These are phyloP conservation scores for Termitomyces sp. DNA, from an alignment of 768 basidiomycete species.

Conservation along the genomic window DNA sequence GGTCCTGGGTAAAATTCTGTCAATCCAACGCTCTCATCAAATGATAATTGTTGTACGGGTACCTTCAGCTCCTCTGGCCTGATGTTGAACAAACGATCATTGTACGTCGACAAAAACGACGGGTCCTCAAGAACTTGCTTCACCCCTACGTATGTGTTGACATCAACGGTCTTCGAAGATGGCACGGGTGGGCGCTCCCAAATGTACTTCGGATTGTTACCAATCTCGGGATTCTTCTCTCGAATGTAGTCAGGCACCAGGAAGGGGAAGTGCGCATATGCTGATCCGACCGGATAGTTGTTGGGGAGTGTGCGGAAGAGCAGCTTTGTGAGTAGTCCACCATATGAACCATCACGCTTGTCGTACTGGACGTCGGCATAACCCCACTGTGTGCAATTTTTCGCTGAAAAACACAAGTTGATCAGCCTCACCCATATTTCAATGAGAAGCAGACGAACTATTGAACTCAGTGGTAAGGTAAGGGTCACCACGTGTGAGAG, in stretches of 20 bases:
- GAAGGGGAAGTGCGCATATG: conserved; percentile 83
- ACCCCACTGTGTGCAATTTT: conserved; percentile 78
- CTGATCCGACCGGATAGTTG: conserved; percentile 60
- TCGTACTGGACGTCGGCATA: conserved; percentile 68
- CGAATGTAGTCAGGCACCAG: conserved; percentile 54
- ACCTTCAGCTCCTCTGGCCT: conserved; percentile 22
- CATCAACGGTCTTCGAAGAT: conserved; percentile 16
- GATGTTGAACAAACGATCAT: conserved; percentile 27
- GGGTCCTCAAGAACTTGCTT: conserved; percentile 28
- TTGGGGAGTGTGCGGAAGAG: conserved; percentile 70
- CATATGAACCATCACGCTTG: conserved; percentile 64
- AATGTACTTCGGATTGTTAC: conserved; percentile 41
- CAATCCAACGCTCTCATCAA: neutral
- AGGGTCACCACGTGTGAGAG: conserved; percentile 72
- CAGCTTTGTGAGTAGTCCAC: conserved; percentile 71
- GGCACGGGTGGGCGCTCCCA: conserved; percentile 50
- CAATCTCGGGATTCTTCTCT: conserved; percentile 24
- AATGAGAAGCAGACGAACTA: conserved; percentile 40
- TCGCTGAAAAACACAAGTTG: conserved; percentile 35
- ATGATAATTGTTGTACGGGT: neutral
- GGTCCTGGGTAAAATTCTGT: neutral
- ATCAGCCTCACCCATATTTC: neutral
- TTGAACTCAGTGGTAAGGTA: conserved; percentile 78
- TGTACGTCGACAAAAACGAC: conserved; percentile 30
- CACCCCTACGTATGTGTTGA: conserved; percentile 32